Conservation (phyloP, 345 rosid species). For the Abelmoschus esculentus region DNA sequence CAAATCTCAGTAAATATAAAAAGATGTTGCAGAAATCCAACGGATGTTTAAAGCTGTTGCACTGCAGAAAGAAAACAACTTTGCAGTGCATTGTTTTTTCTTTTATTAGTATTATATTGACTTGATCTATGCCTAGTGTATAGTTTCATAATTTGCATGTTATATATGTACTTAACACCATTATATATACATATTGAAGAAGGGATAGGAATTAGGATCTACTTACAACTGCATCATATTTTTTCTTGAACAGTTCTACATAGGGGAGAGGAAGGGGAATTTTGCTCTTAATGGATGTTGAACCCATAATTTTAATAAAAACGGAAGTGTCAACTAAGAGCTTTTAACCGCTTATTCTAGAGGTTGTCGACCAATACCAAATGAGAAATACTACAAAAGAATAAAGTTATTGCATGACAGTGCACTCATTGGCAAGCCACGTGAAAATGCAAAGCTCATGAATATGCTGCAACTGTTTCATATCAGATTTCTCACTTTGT, state of each 20-base stretch:
- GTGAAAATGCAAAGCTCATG: slow-evolving; percentile 16
- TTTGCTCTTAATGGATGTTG: too few relatives aligned
- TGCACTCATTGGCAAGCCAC: slow-evolving; percentile 19
- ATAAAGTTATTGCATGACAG: slow-evolving; percentile 3
- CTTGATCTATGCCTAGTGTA: too few relatives aligned
- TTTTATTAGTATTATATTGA: background rate
- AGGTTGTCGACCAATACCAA: too few relatives aligned
- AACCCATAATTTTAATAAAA: too few relatives aligned
- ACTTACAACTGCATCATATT: too few relatives aligned
- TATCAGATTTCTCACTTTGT: slow-evolving; percentile 1
- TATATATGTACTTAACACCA: too few relatives aligned
- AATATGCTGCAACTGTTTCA: slow-evolving; percentile 3
- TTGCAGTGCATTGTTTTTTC: slow-evolving; percentile 2
- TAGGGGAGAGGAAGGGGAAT: too few relatives aligned
- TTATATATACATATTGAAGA: too few relatives aligned
- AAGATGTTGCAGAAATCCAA: slow-evolving; percentile 14
- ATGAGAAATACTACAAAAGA: background rate
- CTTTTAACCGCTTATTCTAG: too few relatives aligned
- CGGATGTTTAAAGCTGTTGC: slow-evolving; percentile 12
- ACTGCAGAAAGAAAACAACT: background rate
- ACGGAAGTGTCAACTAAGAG: too few relatives aligned
- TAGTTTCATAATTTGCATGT: background rate
- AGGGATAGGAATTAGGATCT: too few relatives aligned
- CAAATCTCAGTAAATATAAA: slow-evolving; percentile 8
- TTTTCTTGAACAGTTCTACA: too few relatives aligned